These are phyloP conservation scores for Fusarium veterinarium DNA, from an alignment of 2,329 filamentous ascomycete species.

Conservation along the genomic window DNA sequence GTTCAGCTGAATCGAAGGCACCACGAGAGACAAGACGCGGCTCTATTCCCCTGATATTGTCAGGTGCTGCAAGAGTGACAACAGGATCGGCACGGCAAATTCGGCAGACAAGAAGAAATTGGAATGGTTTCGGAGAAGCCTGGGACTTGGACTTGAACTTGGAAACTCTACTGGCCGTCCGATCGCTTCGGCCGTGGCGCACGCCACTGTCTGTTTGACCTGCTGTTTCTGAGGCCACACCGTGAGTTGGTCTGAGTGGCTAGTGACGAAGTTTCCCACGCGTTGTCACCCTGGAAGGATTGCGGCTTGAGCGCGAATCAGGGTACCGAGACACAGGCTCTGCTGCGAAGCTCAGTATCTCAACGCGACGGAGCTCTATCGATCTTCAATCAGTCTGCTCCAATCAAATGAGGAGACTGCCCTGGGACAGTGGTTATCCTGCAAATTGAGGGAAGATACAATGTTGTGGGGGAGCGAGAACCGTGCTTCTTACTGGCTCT, in stretches of 20 bases:
- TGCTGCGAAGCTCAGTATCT: neutral
- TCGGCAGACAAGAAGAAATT: constrained; percentile 3
- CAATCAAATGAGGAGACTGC: constrained; percentile 5
- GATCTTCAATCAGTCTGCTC: neutral
- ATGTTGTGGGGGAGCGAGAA: constrained; percentile 14
- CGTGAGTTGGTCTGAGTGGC: constrained; percentile 23
- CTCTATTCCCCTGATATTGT: neutral
- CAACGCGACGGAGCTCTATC: constrained; percentile 3
- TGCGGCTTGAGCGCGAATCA: constrained; percentile 11
- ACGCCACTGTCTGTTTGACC: constrained; percentile 38
- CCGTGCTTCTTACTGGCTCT: constrained; percentile 20
- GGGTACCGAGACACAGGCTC: neutral
- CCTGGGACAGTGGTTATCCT: constrained; percentile 9
- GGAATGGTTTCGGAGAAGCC: constrained; percentile 17
- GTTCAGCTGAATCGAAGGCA: constrained; percentile 10
- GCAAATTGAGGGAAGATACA: neutral
- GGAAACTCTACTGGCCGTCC: constrained; percentile 34
- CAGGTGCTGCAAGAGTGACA: neutral
- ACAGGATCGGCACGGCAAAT: constrained; percentile 1
- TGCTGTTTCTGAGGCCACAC: constrained; percentile 36
- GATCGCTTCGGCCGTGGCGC: constrained; percentile 43
- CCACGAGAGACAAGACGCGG: constrained; percentile 1
- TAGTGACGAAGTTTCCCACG: constrained; percentile 1
- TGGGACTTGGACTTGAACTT: constrained; percentile 3
- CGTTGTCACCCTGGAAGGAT: constrained; percentile 3